These are phyloP conservation scores for Nakazawaea populi DNA, from an alignment of 805 yeast genomes.

Conservation along the genomic window DNA sequence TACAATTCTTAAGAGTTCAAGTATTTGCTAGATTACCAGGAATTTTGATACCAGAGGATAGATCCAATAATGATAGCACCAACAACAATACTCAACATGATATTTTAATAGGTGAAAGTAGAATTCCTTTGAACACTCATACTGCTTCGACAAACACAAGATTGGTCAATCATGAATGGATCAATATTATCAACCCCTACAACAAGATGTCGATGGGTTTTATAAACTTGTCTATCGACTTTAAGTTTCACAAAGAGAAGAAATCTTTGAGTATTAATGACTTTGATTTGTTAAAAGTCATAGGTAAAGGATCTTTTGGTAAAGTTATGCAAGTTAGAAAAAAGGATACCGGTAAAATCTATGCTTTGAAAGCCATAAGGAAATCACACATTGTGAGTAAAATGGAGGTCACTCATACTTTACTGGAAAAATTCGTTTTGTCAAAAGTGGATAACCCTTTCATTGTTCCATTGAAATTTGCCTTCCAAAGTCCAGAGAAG, in stretches of 20 bases:
- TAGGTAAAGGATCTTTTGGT: slow-evolving; percentile 97
- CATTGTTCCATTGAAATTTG: slow-evolving; percentile 92
- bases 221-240: slow-evolving; percentile 59
- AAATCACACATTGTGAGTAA: slow-evolving; percentile 92
- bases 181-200: slow-evolving; percentile 26
- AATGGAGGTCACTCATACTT: slow-evolving; percentile 91
- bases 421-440: slow-evolving; percentile 93
- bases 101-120: slow-evolving; percentile 68
- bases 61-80: slow-evolving; percentile 16
- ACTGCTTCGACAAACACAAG: slow-evolving; percentile 44
- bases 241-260: slow-evolving; percentile 50
- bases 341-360: slow-evolving; percentile 89
- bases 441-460: slow-evolving; percentile 93
- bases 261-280: slow-evolving; percentile 81
- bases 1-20: slow-evolving; percentile 63
- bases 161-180: slow-evolving; percentile 61
- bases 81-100: slow-evolving; percentile 42
- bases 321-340: slow-evolving; percentile 98
- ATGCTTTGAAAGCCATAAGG: slow-evolving; percentile 89
- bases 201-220: slow-evolving; percentile 25
- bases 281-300: slow-evolving; percentile 87
- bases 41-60: slow-evolving; percentile 42
- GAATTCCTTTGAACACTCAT: slow-evolving; percentile 40
- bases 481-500: slow-evolving; percentile 96
- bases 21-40: slow-evolving; percentile 76